These are phyloP conservation scores for Leccinum olivaceopallidum DNA, from an alignment of 768 basidiomycete genomes.

Conservation along the genomic window DNA sequence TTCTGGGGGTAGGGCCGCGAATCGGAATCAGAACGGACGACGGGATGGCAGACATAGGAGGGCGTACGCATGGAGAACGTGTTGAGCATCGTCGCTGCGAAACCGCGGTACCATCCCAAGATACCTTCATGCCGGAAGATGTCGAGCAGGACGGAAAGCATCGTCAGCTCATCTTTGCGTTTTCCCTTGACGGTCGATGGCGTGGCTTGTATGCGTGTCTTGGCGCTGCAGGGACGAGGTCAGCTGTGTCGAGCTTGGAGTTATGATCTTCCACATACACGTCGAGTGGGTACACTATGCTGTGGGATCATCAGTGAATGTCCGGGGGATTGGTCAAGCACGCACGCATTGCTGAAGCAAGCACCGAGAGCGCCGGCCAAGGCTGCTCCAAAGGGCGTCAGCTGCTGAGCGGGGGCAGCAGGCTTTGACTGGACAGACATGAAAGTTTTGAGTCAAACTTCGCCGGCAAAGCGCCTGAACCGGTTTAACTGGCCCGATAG, in stretches of 20 bases:
- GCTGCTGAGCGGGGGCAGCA: slow-evolving; percentile 55
- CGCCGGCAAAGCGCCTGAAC: neutral
- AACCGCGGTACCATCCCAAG: slow-evolving; percentile 84
- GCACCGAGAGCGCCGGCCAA: slow-evolving; percentile 92
- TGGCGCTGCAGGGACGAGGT: slow-evolving; percentile 56
- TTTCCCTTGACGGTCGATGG: slow-evolving; percentile 54
- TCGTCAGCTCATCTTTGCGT: slow-evolving; percentile 50
- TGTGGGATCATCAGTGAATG: slow-evolving; percentile 29
- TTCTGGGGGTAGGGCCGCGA: slow-evolving; percentile 49
- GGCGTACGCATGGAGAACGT: slow-evolving; percentile 91
- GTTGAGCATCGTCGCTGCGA: slow-evolving; percentile 96
- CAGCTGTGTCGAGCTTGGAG: neutral
- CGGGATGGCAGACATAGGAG: neutral
- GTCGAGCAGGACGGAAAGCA: slow-evolving; percentile 63
- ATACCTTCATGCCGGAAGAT: slow-evolving; percentile 84
- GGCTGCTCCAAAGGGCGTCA: slow-evolving; percentile 88
- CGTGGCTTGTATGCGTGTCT: slow-evolving; percentile 91
- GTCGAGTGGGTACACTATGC: slow-evolving; percentile 93
- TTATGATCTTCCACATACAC: slow-evolving; percentile 55
- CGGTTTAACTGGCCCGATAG: neutral
- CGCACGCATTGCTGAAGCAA: slow-evolving; percentile 91
- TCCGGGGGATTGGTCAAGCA: slow-evolving; percentile 17
- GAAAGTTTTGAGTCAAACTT: neutral
- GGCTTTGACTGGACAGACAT: slow-evolving; percentile 47
- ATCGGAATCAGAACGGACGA: neutral